phyloP scores from a whole-genome alignment of 768 basidiomycete genomes.

The Rossbeevera mucosa region DNA sequence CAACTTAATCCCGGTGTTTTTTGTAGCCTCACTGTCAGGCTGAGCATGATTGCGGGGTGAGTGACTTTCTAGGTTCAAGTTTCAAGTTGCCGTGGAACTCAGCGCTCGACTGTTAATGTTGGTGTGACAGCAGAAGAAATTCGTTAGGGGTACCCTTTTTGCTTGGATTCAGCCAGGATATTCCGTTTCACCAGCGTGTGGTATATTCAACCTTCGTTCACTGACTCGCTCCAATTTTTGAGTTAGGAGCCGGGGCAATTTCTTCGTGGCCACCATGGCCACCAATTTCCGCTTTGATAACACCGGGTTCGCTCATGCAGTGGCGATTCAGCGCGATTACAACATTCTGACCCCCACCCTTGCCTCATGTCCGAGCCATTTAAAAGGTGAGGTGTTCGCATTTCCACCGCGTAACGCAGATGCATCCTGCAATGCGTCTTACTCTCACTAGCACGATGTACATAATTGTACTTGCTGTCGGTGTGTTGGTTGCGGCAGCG shows the following conservation, averaged over 20 bases:
- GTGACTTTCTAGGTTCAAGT: no score
- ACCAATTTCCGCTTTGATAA: not conserved
- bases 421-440: not conserved
- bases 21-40: no score
- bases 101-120: no score
- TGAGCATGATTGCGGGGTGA: no score
- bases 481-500: conserved; percentile 3
- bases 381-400: not conserved
- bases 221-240: not conserved
- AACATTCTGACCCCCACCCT: not conserved
- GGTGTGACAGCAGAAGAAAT: not conserved
- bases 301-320: not conserved
- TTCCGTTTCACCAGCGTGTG: no score
- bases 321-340: not conserved
- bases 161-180: not conserved
- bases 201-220: not conserved
- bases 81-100: no score
- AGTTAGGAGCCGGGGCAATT: not conserved
- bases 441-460: not conserved
- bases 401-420: not conserved
- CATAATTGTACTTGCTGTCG: conserved; percentile 1
- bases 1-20: no score
- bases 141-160: not conserved
- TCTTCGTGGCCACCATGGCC: not conserved
- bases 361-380: not conserved